These are phyloP conservation scores for Dispira parvispora DNA, from an alignment of 192 early-diverging fungal species.

Conservation along the genomic window DNA sequence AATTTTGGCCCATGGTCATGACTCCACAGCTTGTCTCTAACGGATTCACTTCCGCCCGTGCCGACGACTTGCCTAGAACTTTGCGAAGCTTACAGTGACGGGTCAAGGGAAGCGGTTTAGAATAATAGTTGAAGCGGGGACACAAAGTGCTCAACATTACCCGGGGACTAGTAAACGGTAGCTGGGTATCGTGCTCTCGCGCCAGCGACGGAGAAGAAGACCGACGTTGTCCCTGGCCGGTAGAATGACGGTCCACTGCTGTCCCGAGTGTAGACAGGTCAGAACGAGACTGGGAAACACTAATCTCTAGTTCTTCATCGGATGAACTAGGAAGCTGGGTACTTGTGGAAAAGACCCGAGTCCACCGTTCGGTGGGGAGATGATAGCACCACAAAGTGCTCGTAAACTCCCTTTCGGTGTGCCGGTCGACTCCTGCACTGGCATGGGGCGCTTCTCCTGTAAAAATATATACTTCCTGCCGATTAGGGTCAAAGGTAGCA, in stretches of 20 bases:
- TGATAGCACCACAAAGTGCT: slow-evolving; percentile 29
- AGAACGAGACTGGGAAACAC: not conserved
- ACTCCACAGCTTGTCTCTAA: too few species aligned
- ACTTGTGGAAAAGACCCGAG: slow-evolving; percentile 17
- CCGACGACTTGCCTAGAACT: too few species aligned
- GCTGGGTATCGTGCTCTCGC: not conserved
- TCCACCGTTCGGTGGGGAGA: slow-evolving; percentile 32
- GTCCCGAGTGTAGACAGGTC: not conserved
- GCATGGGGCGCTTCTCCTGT: slow-evolving; percentile 35
- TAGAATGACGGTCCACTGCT: not conserved
- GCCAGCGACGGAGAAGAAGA: not conserved
- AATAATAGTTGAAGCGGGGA: too few species aligned
- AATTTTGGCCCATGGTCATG: too few species aligned
- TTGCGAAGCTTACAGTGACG: too few species aligned
- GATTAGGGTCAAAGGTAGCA: slow-evolving; percentile 59
- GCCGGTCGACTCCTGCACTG: slow-evolving; percentile 4
- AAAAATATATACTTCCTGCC: slow-evolving; percentile 76
- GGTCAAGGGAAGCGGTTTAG: too few species aligned
- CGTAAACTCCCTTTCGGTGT: slow-evolving; percentile 37
- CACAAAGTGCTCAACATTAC: too few species aligned
- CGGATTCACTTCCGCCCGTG: too few species aligned
- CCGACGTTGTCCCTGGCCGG: not conserved
- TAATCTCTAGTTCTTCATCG: not conserved
- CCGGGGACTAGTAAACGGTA: too few species aligned
- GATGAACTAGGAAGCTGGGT: not conserved